Evolutionary conservation across 352 stramenopile species (phyloP), one percentile per base, ranked within the genome.

Genomic region (Aphanomyces cochlioides): DNA sequence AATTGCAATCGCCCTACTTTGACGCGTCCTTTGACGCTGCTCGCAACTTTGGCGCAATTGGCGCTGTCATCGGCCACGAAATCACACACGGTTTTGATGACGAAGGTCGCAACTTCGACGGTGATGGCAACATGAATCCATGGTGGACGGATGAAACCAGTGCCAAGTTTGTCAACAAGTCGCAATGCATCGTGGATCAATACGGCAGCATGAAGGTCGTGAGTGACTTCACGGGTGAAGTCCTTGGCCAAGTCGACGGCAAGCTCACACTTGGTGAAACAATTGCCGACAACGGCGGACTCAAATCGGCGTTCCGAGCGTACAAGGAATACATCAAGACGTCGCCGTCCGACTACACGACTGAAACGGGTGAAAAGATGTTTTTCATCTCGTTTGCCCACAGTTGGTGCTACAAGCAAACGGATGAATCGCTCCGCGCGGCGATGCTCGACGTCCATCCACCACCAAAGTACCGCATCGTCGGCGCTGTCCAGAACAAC

Each of bases 1-100:
- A 98, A 66, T 64, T 98, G n/a, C 93, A 98, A 74, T 87, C 89
- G 53, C 86, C 86, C 19, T 91, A 93, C 63, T 94, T 90, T 66
- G 72, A 90, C 63, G 79, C 79, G 12, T 78, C 94, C 21, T 72
- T 84, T 4, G 93, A 93, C 72, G 83, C 91, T 8, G 72, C 76
- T 0, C 84, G 92, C 3, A 97, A 98, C 72, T 98, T 92, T 74
- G 93, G 90, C 54, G 84, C 82, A 6, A 97, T 98, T 65, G 90
- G 91, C 2, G 92, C 93, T 70, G 87, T 98, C 10, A 95, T 97
- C 71, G 90, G 90, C 2, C 93, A 98, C 73, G 93, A 98, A 76
- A 92, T 98, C 73, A 97, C 90, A 7, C 90, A 98, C 69, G 93
- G 90, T 12, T 98, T 97, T 73, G 93, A 98, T 73, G 88, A 98